These are phyloP conservation scores for Spencermartinsiella ligniputridi DNA, from an alignment of 1,139 yeast species.

Conservation along the genomic window DNA sequence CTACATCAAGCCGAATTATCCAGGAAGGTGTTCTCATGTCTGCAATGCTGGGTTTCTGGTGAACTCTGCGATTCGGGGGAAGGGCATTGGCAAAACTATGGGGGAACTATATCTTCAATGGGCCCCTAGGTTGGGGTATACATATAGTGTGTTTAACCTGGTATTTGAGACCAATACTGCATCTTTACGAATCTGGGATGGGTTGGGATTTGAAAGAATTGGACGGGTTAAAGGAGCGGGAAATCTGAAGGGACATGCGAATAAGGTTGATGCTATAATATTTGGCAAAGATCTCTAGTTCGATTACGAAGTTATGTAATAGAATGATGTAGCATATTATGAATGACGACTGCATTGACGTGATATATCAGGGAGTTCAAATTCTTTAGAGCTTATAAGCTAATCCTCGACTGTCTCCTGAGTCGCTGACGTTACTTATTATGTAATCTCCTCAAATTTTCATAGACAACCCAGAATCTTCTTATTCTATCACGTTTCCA, in stretches of 20 bases:
- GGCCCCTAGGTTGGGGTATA: slow-evolving; percentile 87
- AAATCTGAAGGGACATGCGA: slow-evolving; percentile 73
- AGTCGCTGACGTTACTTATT: too few species aligned
- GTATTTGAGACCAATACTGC: slow-evolving; percentile 87
- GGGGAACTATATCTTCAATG: slow-evolving; percentile 81
- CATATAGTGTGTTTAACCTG: slow-evolving; percentile 75
- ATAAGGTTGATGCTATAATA: slow-evolving; percentile 76
- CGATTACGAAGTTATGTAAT: too few species aligned
- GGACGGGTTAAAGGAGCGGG: slow-evolving; percentile 86
- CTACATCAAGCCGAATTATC: slow-evolving; percentile 79
- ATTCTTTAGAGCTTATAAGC: too few species aligned
- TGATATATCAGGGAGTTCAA: too few species aligned
- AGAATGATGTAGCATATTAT: too few species aligned
- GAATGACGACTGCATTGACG: too few species aligned
- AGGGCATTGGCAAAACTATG: slow-evolving; percentile 82
- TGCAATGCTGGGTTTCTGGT: slow-evolving; percentile 87
- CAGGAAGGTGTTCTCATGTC: slow-evolving; percentile 90
- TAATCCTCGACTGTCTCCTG: too few species aligned
- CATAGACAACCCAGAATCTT: too few species aligned
- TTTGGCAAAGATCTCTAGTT: slow-evolving; percentile 58
- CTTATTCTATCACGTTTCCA: too few species aligned
- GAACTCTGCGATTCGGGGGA: slow-evolving; percentile 85
- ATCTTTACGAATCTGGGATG: slow-evolving; percentile 73
- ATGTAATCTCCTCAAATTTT: too few species aligned
- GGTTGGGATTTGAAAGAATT: slow-evolving; percentile 65